Evolutionary conservation across 2,329 filamentous ascomycete species (phyloP).

Genomic region (Nannizziopsis arthrosporioides): DNA sequence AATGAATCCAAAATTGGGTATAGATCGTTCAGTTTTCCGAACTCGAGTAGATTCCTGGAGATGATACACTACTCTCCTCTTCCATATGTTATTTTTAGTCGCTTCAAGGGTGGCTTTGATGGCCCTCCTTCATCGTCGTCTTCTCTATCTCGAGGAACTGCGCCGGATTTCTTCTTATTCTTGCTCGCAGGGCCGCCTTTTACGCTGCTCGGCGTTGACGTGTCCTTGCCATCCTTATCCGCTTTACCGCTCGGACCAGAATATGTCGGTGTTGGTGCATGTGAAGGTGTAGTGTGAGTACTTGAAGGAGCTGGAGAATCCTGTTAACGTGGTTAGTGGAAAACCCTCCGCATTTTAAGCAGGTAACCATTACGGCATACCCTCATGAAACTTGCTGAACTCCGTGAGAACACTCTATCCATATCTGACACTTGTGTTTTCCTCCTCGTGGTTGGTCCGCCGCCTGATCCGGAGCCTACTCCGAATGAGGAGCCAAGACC

Average conservation of each 20-base stretch:
- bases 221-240: conserved; percentile 17
- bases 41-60: background rate
- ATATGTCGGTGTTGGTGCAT: conserved; percentile 36
- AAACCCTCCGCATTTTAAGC: background rate
- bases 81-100: conserved; percentile 37
- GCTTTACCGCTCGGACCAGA: conserved; percentile 19
- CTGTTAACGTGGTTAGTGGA: conserved; percentile 17
- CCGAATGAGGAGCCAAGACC: conserved; percentile 19
- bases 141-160: conserved; percentile 21
- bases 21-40: background rate
- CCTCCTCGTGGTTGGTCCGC: conserved; percentile 26
- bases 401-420: conserved; percentile 39
- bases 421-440: conserved; percentile 36
- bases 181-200: conserved; percentile 21
- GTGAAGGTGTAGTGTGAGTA: conserved; percentile 37
- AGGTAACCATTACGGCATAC: conserved; percentile 20
- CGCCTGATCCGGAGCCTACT: conserved; percentile 30
- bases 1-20: background rate
- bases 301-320: conserved; percentile 35
- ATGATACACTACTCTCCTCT: conserved; percentile 21
- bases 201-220: conserved; percentile 22
- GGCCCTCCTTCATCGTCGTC: conserved; percentile 24
- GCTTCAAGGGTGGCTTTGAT: conserved; percentile 31
- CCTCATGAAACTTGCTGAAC: conserved; percentile 39
- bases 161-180: conserved; percentile 34